Conservation (phyloP, 441 rosid genomes). For the Capsella rubella region DNA sequence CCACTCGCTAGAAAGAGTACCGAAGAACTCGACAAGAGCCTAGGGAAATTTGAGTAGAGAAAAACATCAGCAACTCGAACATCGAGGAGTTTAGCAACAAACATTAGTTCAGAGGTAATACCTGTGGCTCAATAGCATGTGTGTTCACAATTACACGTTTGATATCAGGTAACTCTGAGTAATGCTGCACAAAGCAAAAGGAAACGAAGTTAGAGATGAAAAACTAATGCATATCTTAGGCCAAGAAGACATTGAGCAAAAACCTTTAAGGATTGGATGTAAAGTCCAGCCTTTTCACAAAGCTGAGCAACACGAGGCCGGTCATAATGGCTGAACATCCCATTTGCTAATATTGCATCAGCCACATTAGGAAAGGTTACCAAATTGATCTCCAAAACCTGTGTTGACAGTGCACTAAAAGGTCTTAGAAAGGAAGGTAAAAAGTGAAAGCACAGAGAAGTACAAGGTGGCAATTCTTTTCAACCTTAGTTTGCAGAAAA, state of each 20-base stretch:
- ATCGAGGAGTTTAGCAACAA: slow-evolving; percentile 20
- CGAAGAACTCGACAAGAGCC: slow-evolving; percentile 98
- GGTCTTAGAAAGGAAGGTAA: slow-evolving; percentile 31
- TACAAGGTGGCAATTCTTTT: slow-evolving; percentile 32
- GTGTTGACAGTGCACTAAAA: slow-evolving; percentile 40
- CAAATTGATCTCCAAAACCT: slow-evolving; percentile 98
- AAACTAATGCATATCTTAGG: slow-evolving; percentile 15
- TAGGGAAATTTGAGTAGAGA: slow-evolving; percentile 45
- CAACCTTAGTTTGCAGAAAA: slow-evolving; percentile 94
- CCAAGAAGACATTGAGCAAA: slow-evolving; percentile 30
- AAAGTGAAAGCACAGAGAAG: slow-evolving; percentile 25
- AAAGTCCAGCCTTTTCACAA: slow-evolving; percentile 98
- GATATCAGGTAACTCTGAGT: slow-evolving; percentile 91
- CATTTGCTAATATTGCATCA: slow-evolving; percentile 99
- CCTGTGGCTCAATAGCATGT: slow-evolving; percentile 99
- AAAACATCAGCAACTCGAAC: slow-evolving; percentile 17
- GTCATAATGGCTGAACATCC: slow-evolving; percentile 98
- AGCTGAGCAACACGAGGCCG: slow-evolving; percentile 97
- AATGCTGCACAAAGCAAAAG: slow-evolving; percentile 75
- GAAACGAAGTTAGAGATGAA: slow-evolving; percentile 25
- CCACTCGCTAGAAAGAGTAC: slow-evolving; percentile 98
- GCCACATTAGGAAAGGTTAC: slow-evolving; percentile 99
- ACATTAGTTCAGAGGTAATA: slow-evolving; percentile 40
- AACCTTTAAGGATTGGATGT: slow-evolving; percentile 89
- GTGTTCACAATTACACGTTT: slow-evolving; percentile 98